These are phyloP conservation scores for Paraphoma chrysanthemicola DNA, from an alignment of 2,329 filamentous ascomycete genomes.

Conservation along the genomic window DNA sequence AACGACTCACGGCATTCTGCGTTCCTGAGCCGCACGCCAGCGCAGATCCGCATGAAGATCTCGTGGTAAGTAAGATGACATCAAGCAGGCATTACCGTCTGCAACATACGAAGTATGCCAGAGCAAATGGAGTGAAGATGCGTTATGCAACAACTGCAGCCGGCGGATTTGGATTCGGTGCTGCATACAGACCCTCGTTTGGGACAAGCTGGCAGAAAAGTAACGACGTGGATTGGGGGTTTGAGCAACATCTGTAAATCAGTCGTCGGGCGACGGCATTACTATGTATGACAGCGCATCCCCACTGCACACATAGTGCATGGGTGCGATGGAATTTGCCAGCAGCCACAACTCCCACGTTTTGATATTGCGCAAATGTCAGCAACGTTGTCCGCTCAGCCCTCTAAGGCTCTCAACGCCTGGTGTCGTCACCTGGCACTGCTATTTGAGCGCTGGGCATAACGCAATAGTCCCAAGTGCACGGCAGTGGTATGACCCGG, in stretches of 20 bases:
- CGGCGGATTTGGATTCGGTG: not conserved
- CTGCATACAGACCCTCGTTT: not conserved
- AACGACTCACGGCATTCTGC: slow-evolving; percentile 28
- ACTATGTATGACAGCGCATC: slow-evolving; percentile 34
- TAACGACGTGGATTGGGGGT: slow-evolving; percentile 22
- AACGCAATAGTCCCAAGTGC: slow-evolving; percentile 29
- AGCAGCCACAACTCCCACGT: slow-evolving; percentile 12
- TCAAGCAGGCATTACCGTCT: not conserved
- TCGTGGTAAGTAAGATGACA: slow-evolving; percentile 17
- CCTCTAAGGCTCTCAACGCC: slow-evolving; percentile 1
- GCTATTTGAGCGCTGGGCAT: slow-evolving; percentile 15
- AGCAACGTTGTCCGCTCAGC: not conserved
- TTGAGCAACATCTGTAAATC: slow-evolving; percentile 14
- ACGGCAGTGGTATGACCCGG: slow-evolving; percentile 35
- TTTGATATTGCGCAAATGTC: not conserved
- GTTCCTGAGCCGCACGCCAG: slow-evolving; percentile 28
- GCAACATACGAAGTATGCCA: not conserved
- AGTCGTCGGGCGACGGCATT: slow-evolving; percentile 24
- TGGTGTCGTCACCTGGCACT: slow-evolving; percentile 31
- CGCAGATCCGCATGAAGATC: slow-evolving; percentile 31
- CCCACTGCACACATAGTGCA: not conserved
- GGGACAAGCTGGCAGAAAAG: not conserved
- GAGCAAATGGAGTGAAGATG: slow-evolving; percentile 8
- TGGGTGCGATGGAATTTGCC: slow-evolving; percentile 1
- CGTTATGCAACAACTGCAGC: slow-evolving; percentile 16